These are phyloP conservation scores for Rhizoclosmatium sp. DNA, from an alignment of 192 early-diverging fungal species.

Conservation along the genomic window DNA sequence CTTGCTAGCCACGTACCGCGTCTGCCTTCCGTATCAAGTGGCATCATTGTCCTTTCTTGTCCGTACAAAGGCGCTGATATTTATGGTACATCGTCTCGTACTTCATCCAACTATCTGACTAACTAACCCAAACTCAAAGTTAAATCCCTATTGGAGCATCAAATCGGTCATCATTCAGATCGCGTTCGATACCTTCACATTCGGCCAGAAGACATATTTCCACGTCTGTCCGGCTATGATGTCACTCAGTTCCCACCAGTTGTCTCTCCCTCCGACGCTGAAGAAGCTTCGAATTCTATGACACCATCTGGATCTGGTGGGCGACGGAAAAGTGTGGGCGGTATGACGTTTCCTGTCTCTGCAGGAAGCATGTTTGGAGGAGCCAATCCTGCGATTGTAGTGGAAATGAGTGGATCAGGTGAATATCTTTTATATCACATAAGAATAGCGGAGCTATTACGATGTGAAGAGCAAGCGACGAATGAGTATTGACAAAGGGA, in stretches of 20 bases:
- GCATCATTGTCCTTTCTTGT: conserved; percentile 21
- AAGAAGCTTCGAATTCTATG: neutral
- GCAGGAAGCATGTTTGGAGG: neutral
- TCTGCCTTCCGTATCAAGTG: conserved; percentile 5
- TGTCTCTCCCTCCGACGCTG: neutral
- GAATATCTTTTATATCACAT: neutral
- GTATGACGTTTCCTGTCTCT: neutral
- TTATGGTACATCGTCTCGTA: neutral
- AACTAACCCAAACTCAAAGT: neutral
- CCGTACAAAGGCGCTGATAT: conserved; percentile 24
- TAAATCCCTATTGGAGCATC: neutral
- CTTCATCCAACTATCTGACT: neutral
- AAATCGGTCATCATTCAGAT: neutral
- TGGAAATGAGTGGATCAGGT: neutral
- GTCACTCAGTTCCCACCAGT: conserved; percentile 9
- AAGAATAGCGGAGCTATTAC: too few species aligned
- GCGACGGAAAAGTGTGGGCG: neutral
- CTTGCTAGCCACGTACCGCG: neutral
- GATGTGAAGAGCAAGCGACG: too few species aligned
- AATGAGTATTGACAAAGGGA: too few species aligned
- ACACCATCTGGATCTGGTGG: neutral
- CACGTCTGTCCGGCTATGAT: conserved; percentile 12
- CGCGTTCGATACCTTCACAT: conserved; percentile 2
- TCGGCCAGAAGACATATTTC: conserved; percentile 17
- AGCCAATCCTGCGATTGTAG: neutral